A percentile compares a stretch with the other conserved stretches of the same genome.
These are phyloP conservation scores for Irineochytrium annulatum DNA, from an alignment of 192 early-diverging fungal species.

Conservation along the genomic window DNA sequence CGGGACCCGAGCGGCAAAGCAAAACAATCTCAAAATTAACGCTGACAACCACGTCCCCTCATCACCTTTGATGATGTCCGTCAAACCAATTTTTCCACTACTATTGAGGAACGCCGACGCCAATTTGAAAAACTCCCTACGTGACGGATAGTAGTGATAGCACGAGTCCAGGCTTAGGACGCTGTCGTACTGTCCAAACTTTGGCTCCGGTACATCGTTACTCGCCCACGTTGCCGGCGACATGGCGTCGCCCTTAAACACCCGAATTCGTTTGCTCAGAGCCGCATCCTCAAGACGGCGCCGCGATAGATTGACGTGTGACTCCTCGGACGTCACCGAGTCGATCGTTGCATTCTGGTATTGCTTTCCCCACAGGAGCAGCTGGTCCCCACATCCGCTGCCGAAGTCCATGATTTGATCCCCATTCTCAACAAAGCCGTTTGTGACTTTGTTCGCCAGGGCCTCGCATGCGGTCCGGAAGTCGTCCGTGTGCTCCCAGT, in stretches of 20 bases:
- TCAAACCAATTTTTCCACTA: slow-evolving; percentile 11
- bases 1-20: slow-evolving; percentile 20
- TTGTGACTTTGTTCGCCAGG: slow-evolving; percentile 8
- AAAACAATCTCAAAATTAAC: slow-evolving; percentile 10
- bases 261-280: background rate
- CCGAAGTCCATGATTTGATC: slow-evolving; percentile 27
- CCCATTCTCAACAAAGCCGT: background rate
- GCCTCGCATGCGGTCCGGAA: slow-evolving; percentile 15
- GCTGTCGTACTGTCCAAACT: slow-evolving; percentile 29
- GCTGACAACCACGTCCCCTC: background rate
- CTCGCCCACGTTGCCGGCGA: slow-evolving; percentile 16
- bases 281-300: slow-evolving; percentile 1
- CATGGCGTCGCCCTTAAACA: slow-evolving; percentile 29
- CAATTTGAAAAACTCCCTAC: slow-evolving; percentile 16
- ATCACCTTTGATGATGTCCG: slow-evolving; percentile 29
- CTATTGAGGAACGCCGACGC: background rate
- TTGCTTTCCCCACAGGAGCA: slow-evolving; percentile 8
- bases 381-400: slow-evolving; percentile 39
- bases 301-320: slow-evolving; percentile 25
- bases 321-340: slow-evolving; percentile 28
- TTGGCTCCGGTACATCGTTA: background rate
- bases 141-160: slow-evolving; percentile 32
- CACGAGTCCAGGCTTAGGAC: slow-evolving; percentile 30
- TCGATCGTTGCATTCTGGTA: slow-evolving; percentile 12
- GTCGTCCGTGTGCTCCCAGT: slow-evolving; percentile 20